Evolutionary conservation across 805 yeast genomes (phyloP).

Genomic region (Saccharomyces jurei): DNA sequence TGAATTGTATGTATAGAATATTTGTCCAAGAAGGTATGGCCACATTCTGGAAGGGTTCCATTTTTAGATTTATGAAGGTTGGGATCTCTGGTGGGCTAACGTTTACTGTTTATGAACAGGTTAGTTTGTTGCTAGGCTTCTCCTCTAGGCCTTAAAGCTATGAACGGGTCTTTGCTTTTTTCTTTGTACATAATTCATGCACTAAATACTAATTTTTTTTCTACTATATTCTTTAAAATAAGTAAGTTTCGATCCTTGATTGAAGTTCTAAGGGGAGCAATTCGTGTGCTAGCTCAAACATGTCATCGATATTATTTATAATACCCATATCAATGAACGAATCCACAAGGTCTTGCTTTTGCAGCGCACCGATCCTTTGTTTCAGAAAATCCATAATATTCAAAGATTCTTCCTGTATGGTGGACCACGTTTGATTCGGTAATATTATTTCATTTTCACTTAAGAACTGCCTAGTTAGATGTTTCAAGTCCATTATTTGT

Average conservation of each 20-base stretch:
- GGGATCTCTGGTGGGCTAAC: constrained; percentile 66
- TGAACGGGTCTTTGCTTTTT: neutral
- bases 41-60: constrained; percentile 51
- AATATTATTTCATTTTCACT: neutral
- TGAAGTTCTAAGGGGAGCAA: neutral
- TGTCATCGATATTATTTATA: neutral
- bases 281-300: neutral
- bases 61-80: constrained; percentile 63
- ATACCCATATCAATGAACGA: neutral
- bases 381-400: neutral
- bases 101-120: constrained; percentile 51
- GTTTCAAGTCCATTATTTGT: neutral
- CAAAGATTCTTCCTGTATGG: neutral
- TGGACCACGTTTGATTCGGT: neutral
- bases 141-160: neutral
- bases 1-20: constrained; percentile 45
- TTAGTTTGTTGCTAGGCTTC: constrained; percentile 11
- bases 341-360: neutral
- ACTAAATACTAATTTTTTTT: neutral
- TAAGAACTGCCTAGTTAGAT: neutral
- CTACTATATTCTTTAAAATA: neutral
- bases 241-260: neutral
- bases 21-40: constrained; percentile 38
- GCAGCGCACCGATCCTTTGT: neutral
- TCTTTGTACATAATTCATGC: neutral